Percentiles rank a stretch among this genome's conserved stretches.
Conservation (phyloP, 257 asterid genomes). For the Nicotiana sylvestris region DNA sequence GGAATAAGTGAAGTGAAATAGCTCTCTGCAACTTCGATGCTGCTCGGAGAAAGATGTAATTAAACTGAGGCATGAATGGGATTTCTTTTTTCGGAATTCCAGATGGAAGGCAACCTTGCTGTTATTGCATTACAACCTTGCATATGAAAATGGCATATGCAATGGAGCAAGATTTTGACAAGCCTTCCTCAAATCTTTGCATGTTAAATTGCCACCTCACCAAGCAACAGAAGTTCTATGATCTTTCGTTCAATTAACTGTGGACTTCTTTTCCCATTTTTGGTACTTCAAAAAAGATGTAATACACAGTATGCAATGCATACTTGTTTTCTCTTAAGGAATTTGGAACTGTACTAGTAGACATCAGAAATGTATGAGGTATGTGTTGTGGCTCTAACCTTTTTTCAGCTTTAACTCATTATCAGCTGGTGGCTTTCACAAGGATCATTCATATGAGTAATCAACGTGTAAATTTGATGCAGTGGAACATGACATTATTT, state of each 20-base stretch:
- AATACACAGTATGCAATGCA: background rate
- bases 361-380: background rate
- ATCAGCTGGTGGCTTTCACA: background rate
- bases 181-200: slow-evolving; percentile 14
- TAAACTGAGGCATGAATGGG: background rate
- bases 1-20: slow-evolving; percentile 5
- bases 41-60: background rate
- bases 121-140: slow-evolving; percentile 11
- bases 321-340: background rate
- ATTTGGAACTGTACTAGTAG: background rate
- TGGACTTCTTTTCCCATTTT: background rate
- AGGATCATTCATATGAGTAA: background rate
- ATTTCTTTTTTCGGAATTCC: background rate
- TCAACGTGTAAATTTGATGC: background rate
- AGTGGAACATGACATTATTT: background rate
- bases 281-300: background rate
- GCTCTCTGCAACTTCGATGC: background rate
- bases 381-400: background rate
- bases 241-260: background rate
- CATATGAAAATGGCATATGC: slow-evolving; percentile 22
- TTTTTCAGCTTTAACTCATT: background rate
- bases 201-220: background rate
- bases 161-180: slow-evolving; percentile 14
- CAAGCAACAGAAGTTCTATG: background rate
- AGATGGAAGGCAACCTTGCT: slow-evolving; percentile 10